A percentile compares a stretch with the other conserved stretches of the same genome.
Evolutionary conservation across 495 filamentous ascomycete species (phyloP).

Genomic region (Parathielavia appendiculata): DNA sequence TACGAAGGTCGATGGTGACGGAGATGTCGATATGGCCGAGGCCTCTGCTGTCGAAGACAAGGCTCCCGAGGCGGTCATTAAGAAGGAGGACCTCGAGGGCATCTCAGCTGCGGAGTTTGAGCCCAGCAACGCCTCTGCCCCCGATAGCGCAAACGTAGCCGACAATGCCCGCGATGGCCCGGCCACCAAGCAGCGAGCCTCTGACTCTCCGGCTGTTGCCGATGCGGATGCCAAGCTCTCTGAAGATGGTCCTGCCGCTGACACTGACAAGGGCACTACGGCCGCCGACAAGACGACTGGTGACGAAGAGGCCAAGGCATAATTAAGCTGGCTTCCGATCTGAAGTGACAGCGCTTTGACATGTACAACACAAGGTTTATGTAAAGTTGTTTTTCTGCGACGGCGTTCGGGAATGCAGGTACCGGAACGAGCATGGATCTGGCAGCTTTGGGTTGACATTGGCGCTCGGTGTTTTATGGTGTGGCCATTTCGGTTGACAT

Average conservation of each 20-base stretch:
- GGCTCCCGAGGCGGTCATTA: constrained; percentile 26
- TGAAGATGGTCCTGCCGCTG: constrained; percentile 5
- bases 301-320: constrained; percentile 9
- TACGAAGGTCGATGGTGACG: constrained; percentile 29
- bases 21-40: constrained; percentile 37
- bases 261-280: constrained; percentile 5
- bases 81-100: constrained; percentile 31
- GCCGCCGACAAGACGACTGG: constrained; percentile 12
- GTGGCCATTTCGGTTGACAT: not conserved
- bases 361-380: not conserved
- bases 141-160: not conserved
- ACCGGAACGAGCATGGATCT: not conserved
- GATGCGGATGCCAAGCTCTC: constrained; percentile 9
- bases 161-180: constrained; percentile 5
- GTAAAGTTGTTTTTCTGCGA: constrained; percentile 8
- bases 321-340: not conserved
- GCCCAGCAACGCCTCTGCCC: constrained; percentile 5
- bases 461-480: constrained; percentile 4
- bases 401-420: constrained; percentile 13
- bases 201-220: constrained; percentile 5
- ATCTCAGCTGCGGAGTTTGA: constrained; percentile 15
- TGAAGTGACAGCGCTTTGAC: not conserved
- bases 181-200: not conserved
- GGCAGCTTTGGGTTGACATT: constrained; percentile 12
- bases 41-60: constrained; percentile 18